Base-by-base conservation (phyloP, 139 green algal species). In the Auxenochlorella protothecoides region DNA sequence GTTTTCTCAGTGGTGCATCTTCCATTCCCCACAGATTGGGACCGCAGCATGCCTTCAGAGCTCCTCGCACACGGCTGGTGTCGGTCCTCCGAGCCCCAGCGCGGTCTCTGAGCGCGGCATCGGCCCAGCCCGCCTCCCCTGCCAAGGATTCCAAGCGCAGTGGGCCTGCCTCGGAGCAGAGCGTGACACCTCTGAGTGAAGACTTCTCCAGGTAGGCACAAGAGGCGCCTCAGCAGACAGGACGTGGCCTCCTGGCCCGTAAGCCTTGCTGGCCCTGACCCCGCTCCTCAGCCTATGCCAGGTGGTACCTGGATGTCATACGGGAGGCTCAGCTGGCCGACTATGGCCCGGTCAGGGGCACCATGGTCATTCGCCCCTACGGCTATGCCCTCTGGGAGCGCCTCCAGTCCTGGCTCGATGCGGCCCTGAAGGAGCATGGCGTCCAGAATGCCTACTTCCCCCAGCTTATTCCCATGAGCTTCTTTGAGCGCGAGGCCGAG, bases 311-410 rank as follows among this genome's bases (percentile, higher is more conserved):
- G 52, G 95, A 99, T 68, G 82, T 99, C 56, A 90, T 99, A 54
- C 81, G 88, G 6, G 90, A 96, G 73, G 90, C 87, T 14, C 81
- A 97, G 84, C 87, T 99, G 59, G 95, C 92, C 3, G 93, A 98
- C 79, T 98, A 99, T 79, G 95, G 95, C 4, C 95, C 95, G 7
- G 95, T 99, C 53, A 73, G 93, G 63, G 94, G 95, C 70, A 99
- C 95, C 52, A 99, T 99, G 95, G 95, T 99, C 15, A 98, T 99
- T 65, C 82, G 94, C 3, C 95, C 95, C 3, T 98, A 97, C 68
- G 94, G 92, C 11, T 98, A 88, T 67, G 87, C 87, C 3, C 68
- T 93, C 6, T 93, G 88, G 88, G 88, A 93, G 69, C 76, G 63
- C 16, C 78, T 91, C 14, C 86, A 91, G 78, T 72, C 65, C 5